Percentiles rank a stretch among this genome's conserved stretches.
phyloP scores from a whole-genome alignment of 768 basidiomycete species.

The Mycena vitilis region DNA sequence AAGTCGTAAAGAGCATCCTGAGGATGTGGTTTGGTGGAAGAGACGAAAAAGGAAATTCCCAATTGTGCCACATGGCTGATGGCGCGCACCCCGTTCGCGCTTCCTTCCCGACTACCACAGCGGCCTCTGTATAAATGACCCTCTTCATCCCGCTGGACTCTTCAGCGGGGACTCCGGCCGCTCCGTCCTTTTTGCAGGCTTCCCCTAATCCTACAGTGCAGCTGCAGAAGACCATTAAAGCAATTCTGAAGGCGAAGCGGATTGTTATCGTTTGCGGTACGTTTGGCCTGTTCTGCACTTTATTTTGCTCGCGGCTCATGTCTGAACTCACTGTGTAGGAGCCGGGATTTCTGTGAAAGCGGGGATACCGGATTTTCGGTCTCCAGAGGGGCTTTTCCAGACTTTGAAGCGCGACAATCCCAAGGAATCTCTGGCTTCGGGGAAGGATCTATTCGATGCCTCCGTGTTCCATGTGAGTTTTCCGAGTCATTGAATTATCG shows the following conservation, averaged over 20 bases:
- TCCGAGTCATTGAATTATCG: neutral
- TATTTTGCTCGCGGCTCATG: slow-evolving; percentile 3
- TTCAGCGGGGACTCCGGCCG: slow-evolving; percentile 56
- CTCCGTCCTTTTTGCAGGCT: slow-evolving; percentile 66
- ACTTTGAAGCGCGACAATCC: slow-evolving; percentile 83
- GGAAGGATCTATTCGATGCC: slow-evolving; percentile 92
- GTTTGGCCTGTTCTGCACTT: slow-evolving; percentile 44
- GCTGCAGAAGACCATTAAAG: slow-evolving; percentile 65
- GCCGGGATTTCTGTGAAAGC: slow-evolving; percentile 91
- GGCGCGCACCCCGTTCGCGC: neutral
- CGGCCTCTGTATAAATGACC: slow-evolving; percentile 59
- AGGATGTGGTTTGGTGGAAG: neutral
- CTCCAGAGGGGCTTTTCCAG: slow-evolving; percentile 83
- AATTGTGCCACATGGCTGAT: neutral
- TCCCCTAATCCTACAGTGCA: slow-evolving; percentile 60
- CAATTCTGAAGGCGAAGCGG: slow-evolving; percentile 82
- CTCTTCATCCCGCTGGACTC: slow-evolving; percentile 71
- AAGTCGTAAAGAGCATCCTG: too few relatives aligned
- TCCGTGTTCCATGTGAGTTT: slow-evolving; percentile 84
- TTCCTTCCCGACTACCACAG: slow-evolving; percentile 7
- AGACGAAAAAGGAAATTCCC: neutral
- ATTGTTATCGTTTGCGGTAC: slow-evolving; percentile 89
- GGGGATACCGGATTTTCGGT: slow-evolving; percentile 92
- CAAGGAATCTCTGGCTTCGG: slow-evolving; percentile 74
- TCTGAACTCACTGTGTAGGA: slow-evolving; percentile 55